Base-by-base conservation (phyloP, 176 grass and related monocot genomes). In the Typha latifolia region DNA sequence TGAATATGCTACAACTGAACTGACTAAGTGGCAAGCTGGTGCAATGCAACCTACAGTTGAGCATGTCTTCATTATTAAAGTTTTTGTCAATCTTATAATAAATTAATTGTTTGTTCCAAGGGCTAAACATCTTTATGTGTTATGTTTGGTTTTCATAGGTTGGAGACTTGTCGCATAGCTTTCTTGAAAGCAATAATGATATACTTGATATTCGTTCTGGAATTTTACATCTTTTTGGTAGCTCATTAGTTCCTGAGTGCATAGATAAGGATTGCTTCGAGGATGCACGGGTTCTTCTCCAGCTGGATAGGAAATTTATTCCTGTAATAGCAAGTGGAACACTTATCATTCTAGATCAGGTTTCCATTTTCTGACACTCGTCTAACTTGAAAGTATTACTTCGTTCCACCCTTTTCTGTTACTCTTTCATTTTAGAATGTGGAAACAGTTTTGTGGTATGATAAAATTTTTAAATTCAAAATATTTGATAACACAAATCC, bases 281-380 rank as follows among this genome's bases (percentile, higher is more conserved):
- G 66, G 77, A 89, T 70, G 85, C 93, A 62, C 91, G 78, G 68
- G 93, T 97, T 84, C 74, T 96, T 73, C 72, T 86, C 61, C 93
- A 97, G 78, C 51, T 97, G 69, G 93, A 97, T 84, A 91, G 82
- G 72, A 97, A 97, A 86, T 97, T 89, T 80, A 97, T 97, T 84
- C 93, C 93, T 3, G 75, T 92, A 37, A 65, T 97, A 69, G 90
- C 93, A 57, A 78, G 78, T 68, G 72, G 84, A 81, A 89, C 48
- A 23, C 74, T 97, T 64, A 59, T 97, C 51, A 84, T 97, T 72
- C 78, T 97, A 63, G 87, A 91, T 64, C 87, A 91, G 83, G 87
- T 91, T 71, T 74, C 13, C 52, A 12, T 48, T 59, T 73, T 61
- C 43, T 68, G 23, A 4, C 34, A n/a, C 51, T 77, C 67, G 18